Base-by-base conservation (phyloP, 495 filamentous ascomycete genomes). In the Letharia lupina region DNA sequence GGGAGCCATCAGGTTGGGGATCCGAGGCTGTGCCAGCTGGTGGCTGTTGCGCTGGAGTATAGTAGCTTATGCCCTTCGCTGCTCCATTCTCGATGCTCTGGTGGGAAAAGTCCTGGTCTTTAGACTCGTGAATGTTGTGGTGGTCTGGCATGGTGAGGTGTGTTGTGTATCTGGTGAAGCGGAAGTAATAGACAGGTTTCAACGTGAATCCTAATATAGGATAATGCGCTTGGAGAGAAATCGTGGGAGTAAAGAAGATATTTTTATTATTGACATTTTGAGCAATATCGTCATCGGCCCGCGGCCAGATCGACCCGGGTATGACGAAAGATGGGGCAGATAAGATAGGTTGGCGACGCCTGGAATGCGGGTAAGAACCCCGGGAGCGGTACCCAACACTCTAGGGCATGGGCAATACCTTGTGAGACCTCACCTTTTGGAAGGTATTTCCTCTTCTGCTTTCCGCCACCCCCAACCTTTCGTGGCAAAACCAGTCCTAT, bases 1-100 rank as follows among this genome's bases (percentile, higher is more conserved):
- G 69, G 42, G 78, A 78, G 33, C 81, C 82, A 74, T 81, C 77
- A 5, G 80, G 77, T 65, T 89, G 84, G 10, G 86, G 83, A 64
- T 85, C 76, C 10, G 81, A 77, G 6, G 87, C 86, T 1, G 86
- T 89, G 13, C 88, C 88, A 8, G 85, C 80, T 1, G 87, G 83
- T 2, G 86, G 85, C 3, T 75, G 69, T 70, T 91, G 88, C 3
- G 76, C 80, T 3, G 88, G 88, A 0, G 88, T 88, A 76, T 84
- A 91, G 78, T 86, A 91, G 44, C 85, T 79, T 67, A 89, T 80
- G 56, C 82, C 82, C 60, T 73, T 62, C 18, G 82, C 82, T 61
- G 80, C 68, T 47, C 74, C 74, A 63, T 76, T 77, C 23, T 70
- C 64, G 60, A 83, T 75, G 60, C 50, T 65, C 59, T 71, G 64